phyloP scores from a whole-genome alignment of 257 asterid genomes.

The Fraxinus anomala region DNA sequence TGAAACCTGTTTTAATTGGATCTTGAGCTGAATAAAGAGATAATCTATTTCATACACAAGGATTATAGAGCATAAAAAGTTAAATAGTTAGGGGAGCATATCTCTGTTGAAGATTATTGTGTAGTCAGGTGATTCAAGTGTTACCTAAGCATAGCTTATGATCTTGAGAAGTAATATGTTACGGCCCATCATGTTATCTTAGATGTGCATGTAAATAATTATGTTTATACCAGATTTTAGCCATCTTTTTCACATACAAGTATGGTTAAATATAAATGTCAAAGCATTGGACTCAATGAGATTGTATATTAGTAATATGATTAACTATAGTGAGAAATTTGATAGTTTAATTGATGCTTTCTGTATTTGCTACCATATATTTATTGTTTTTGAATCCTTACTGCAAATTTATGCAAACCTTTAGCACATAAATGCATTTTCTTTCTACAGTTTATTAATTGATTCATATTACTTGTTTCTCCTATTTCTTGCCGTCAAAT shows the following conservation, averaged over 20 bases:
- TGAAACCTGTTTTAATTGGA: constrained; percentile 11
- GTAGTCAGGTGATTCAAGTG: not conserved
- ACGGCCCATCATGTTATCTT: not conserved
- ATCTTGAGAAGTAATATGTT: not conserved
- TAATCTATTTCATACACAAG: not conserved
- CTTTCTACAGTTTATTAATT: not conserved
- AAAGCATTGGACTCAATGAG: not conserved
- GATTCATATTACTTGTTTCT: not conserved
- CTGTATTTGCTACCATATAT: not conserved
- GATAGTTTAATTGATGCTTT: not conserved
- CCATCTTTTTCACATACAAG: not conserved
- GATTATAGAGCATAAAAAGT: not conserved
- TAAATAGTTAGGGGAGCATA: not conserved
- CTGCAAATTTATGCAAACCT: not conserved
- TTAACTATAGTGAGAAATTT: not conserved
- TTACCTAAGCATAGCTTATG: not conserved
- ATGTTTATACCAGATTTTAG: not conserved
- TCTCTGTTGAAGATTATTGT: not conserved
- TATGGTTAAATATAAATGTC: not conserved
- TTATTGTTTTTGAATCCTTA: not conserved
- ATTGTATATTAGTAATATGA: not conserved
- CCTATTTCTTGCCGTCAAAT: not conserved
- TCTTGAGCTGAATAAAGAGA: not conserved
- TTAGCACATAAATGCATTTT: not conserved
- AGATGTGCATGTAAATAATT: constrained; percentile 7